Percentiles rank a stretch among this genome's conserved stretches.
Evolutionary conservation across 1,284 basidiomycete genomes (phyloP).

Genomic region (Irpex sp.): DNA sequence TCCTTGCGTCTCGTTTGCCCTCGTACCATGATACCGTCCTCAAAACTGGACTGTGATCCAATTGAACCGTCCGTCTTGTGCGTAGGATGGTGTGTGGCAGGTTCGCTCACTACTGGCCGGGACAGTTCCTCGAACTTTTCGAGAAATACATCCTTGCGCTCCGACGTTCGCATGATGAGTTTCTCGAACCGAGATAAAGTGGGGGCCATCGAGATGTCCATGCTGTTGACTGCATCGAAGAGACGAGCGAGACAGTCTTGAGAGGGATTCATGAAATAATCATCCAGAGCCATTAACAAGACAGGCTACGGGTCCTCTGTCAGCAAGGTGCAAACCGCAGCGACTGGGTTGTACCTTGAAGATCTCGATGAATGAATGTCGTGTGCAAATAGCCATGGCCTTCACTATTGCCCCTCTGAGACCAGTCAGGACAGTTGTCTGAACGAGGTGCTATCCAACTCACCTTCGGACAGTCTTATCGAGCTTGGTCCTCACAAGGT

Average conservation of each 20-base stretch:
- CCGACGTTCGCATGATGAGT: constrained; percentile 84
- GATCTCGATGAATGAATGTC: constrained; percentile 94
- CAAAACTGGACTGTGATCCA: constrained; percentile 64
- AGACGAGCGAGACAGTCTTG: constrained; percentile 85
- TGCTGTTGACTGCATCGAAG: constrained; percentile 90
- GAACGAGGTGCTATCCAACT: constrained; percentile 19
- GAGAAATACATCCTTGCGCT: constrained; percentile 88
- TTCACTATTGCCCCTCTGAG: constrained; percentile 90
- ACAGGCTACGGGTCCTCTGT: constrained; percentile 60
- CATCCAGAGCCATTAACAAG: constrained; percentile 90
- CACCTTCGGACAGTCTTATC: constrained; percentile 85
- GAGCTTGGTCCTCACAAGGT: constrained; percentile 93
- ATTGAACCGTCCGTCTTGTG: constrained; percentile 32
- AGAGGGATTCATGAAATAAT: constrained; percentile 88
- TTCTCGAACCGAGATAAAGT: constrained; percentile 79
- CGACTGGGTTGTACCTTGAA: constrained; percentile 72
- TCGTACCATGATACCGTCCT: constrained; percentile 52
- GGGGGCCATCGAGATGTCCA: constrained; percentile 84
- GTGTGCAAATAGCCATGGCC: constrained; percentile 94
- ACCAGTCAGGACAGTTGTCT: constrained; percentile 10
- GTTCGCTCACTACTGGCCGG: constrained; percentile 3
- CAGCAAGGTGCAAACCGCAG: background rate
- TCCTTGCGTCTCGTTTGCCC: constrained; percentile 12
- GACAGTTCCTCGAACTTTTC: constrained; percentile 64
- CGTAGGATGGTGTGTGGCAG: constrained; percentile 20